These are phyloP conservation scores for Verticillium dahliae DNA, from an alignment of 2,329 filamentous ascomycete genomes.

Conservation along the genomic window DNA sequence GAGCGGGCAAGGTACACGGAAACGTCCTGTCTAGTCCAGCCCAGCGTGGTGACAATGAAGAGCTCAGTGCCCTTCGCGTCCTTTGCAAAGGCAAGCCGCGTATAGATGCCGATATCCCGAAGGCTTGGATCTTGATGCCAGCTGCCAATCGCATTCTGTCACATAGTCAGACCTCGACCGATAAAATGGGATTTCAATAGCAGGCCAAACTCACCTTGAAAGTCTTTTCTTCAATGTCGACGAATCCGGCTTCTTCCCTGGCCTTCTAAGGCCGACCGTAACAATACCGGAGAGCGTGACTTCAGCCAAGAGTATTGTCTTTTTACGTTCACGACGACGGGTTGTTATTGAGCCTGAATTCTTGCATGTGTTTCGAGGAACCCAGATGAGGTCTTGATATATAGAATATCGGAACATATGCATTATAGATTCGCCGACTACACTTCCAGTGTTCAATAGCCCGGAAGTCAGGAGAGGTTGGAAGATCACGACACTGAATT, in stretches of 20 bases:
- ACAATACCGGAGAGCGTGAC: too few species aligned
- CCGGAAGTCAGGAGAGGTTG: too few species aligned
- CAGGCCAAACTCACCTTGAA: background rate
- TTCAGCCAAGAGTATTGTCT: too few species aligned
- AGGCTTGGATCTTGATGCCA: conserved; percentile 30
- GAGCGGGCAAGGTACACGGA: conserved; percentile 9
- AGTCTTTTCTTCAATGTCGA: background rate
- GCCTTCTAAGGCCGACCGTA: background rate
- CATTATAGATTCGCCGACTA: too few species aligned
- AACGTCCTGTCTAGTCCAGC: conserved; percentile 12
- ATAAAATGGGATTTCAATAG: background rate
- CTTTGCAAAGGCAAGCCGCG: conserved; percentile 19
- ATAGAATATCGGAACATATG: too few species aligned
- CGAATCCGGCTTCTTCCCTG: conserved; percentile 12
- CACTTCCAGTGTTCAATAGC: too few species aligned
- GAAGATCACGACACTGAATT: too few species aligned
- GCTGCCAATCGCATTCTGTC: conserved; percentile 20
- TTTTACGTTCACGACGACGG: too few species aligned
- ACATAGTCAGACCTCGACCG: background rate
- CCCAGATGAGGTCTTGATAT: too few species aligned
- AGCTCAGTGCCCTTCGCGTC: conserved; percentile 11
- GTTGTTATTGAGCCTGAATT: too few species aligned
- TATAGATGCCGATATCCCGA: conserved; percentile 26
- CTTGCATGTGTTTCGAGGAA: too few species aligned
- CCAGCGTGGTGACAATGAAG: conserved; percentile 12